These are phyloP conservation scores for Agrocybe chaxingu DNA, from an alignment of 768 basidiomycete genomes.

Conservation along the genomic window DNA sequence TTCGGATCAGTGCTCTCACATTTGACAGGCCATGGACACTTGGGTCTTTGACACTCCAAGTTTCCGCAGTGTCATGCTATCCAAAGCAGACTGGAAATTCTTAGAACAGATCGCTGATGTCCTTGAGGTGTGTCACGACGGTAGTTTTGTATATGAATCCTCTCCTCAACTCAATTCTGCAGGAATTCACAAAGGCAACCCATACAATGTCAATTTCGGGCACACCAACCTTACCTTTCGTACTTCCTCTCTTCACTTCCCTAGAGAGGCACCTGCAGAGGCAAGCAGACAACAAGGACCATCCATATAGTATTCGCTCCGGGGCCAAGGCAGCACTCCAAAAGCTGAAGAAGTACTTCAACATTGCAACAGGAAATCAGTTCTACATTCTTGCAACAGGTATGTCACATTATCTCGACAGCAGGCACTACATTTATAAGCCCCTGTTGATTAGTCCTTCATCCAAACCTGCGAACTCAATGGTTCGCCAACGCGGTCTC, in stretches of 20 bases:
- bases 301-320: slow-evolving; percentile 9
- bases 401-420: slow-evolving; percentile 12
- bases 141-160: neutral
- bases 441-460: slow-evolving; percentile 16
- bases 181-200: slow-evolving; percentile 29
- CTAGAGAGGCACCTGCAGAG: slow-evolving; percentile 20
- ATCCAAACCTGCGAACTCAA: slow-evolving; percentile 19
- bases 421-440: neutral
- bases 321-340: slow-evolving; percentile 19
- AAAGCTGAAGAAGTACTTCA: slow-evolving; percentile 26
- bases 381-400: slow-evolving; percentile 24
- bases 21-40: slow-evolving; percentile 25
- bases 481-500: slow-evolving; percentile 17
- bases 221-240: slow-evolving; percentile 26
- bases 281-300: neutral
- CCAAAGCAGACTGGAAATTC: slow-evolving; percentile 17
- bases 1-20: neutral
- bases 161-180: neutral
- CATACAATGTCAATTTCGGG: slow-evolving; percentile 20
- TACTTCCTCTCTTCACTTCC: slow-evolving; percentile 25
- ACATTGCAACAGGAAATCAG: slow-evolving; percentile 18
- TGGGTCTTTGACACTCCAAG: slow-evolving; percentile 23
- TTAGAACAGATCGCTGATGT: slow-evolving; percentile 14
- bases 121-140: slow-evolving; percentile 14
- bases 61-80: slow-evolving; percentile 13